Evolutionary conservation across 345 rosid species (phyloP).

Genomic region (Pistacia integerrima): DNA sequence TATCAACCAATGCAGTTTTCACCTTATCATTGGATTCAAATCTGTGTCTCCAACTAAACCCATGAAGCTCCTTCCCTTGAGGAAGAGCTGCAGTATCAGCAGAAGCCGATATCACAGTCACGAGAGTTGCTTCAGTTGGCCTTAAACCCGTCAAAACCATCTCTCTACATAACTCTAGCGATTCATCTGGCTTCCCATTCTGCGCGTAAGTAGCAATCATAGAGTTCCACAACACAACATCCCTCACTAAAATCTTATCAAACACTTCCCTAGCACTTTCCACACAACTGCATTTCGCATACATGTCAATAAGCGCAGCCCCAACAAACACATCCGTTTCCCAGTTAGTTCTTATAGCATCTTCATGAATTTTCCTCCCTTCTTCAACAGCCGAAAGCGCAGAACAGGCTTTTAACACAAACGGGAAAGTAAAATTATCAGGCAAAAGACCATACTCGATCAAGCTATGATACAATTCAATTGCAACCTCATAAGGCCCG

Average conservation of each 20-base stretch:
- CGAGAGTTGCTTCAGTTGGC: conserved; percentile 41
- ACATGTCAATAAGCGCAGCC: conserved; percentile 43
- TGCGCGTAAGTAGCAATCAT: conserved; percentile 41
- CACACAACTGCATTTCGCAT: conserved; percentile 35
- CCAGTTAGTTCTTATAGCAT: conserved; percentile 26
- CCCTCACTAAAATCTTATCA: conserved; percentile 28
- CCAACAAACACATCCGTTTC: conserved; percentile 41
- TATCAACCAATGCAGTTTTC: conserved; percentile 65
- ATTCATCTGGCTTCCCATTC: conserved; percentile 26
- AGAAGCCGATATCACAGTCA: conserved; percentile 34
- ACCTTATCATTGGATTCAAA: conserved; percentile 35
- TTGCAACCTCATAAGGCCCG: conserved; percentile 35
- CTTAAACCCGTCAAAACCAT: conserved; percentile 30
- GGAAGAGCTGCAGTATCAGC: conserved; percentile 34
- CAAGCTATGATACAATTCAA: conserved; percentile 31
- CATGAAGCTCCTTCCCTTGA: conserved; percentile 42
- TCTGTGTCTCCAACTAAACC: conserved; percentile 36
- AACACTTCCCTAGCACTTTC: conserved; percentile 32
- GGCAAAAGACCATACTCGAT: conserved; percentile 26
- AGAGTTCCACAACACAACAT: conserved; percentile 44
- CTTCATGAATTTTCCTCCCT: conserved; percentile 38
- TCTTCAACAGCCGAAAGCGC: conserved; percentile 29
- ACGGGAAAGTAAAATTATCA: conserved; percentile 39
- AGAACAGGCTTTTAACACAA: conserved; percentile 42
- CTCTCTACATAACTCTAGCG: conserved; percentile 32